A percentile compares a stretch with the other conserved stretches of the same genome.
Conservation (phyloP, 1,139 yeast species). For the Pichia sp. region DNA sequence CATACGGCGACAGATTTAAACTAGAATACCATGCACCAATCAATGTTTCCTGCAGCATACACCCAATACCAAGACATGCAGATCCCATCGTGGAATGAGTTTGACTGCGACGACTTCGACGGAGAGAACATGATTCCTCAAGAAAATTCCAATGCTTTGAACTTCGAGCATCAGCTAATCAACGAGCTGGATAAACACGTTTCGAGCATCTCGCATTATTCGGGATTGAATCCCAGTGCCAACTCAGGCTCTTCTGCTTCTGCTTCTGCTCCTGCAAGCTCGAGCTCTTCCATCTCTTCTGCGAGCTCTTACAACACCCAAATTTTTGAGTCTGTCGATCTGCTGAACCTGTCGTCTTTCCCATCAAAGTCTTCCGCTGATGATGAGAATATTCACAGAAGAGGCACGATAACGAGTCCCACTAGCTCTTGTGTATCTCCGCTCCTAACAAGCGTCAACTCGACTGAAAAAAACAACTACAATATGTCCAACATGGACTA, state of each 20-base stretch:
- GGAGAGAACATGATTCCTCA: neutral
- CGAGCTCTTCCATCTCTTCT: conserved; percentile 1
- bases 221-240: neutral
- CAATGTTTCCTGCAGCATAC: conserved; percentile 1
- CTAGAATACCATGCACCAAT: neutral
- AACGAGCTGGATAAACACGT: neutral
- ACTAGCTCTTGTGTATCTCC: conserved; percentile 16
- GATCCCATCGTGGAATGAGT: conserved; percentile 9
- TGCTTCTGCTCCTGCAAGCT: neutral
- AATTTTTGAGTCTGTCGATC: conserved; percentile 1
- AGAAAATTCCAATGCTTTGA: neutral
- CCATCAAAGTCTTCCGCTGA: neutral
- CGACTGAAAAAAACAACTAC: neutral
- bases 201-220: neutral
- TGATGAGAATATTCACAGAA: neutral
- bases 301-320: neutral
- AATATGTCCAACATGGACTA: neutral
- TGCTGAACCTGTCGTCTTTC: neutral
- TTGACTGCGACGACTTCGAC: conserved; percentile 3
- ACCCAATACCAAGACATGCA: conserved; percentile 8
- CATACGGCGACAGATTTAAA: no score
- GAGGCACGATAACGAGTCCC: conserved; percentile 6
- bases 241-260: neutral
- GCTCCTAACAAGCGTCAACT: neutral
- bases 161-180: neutral